Evolutionary conservation across 257 asterid species (phyloP).

Genomic region (Coffea eugenioides): DNA sequence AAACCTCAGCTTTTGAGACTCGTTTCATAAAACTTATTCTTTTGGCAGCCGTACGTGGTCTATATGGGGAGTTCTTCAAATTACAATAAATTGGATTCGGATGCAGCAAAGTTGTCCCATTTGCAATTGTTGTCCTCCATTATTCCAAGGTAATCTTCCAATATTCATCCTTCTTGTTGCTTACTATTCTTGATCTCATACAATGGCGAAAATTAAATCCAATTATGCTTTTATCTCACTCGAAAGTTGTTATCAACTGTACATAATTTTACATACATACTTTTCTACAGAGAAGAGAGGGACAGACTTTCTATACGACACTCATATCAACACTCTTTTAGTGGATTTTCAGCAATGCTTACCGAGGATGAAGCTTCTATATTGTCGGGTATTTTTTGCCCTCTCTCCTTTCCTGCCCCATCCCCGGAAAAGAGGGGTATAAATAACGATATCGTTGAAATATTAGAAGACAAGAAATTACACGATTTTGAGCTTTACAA

Average conservation of each 20-base stretch:
- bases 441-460: too few relatives aligned
- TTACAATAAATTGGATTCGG: constrained; percentile 17
- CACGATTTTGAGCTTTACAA: too few relatives aligned
- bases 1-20: neutral
- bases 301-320: constrained; percentile 35
- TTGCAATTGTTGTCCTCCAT: constrained; percentile 50
- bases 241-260: neutral
- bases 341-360: constrained; percentile 70
- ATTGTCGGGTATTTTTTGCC: constrained; percentile 36
- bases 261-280: neutral
- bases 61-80: constrained; percentile 70
- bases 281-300: constrained; percentile 44
- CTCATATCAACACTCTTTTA: constrained; percentile 56
- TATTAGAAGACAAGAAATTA: too few relatives aligned
- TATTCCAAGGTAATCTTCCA: constrained; percentile 45
- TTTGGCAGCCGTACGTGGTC: constrained; percentile 66
- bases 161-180: neutral
- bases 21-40: neutral
- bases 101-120: constrained; percentile 34
- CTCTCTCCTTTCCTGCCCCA: too few relatives aligned
- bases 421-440: too few relatives aligned
- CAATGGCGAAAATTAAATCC: neutral
- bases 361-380: constrained; percentile 59
- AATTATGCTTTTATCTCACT: too few relatives aligned
- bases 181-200: neutral